These are phyloP conservation scores for Mycosphaerella arachidis DNA, from an alignment of 2,329 filamentous ascomycete species.

Conservation along the genomic window DNA sequence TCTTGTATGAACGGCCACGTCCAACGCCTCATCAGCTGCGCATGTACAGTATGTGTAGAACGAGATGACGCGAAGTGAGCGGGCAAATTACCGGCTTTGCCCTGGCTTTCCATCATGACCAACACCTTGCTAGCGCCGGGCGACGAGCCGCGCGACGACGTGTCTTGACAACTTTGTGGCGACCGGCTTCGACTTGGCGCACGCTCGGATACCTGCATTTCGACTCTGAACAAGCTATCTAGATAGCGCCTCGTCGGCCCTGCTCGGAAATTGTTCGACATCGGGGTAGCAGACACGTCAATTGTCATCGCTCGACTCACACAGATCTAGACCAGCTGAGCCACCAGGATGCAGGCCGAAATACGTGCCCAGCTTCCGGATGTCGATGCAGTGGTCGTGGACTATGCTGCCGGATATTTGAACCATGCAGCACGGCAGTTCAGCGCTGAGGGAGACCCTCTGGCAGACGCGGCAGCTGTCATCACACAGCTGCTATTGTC, in stretches of 20 bases:
- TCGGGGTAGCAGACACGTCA: slow-evolving; percentile 10
- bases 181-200: not conserved
- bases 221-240: not conserved
- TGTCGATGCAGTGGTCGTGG: slow-evolving; percentile 36
- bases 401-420: slow-evolving; percentile 70
- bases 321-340: not conserved
- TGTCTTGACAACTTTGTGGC: not conserved
- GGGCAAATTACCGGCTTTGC: not conserved
- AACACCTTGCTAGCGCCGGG: not conserved
- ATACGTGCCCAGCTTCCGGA: slow-evolving; percentile 34
- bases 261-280: slow-evolving; percentile 3
- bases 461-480: slow-evolving; percentile 76
- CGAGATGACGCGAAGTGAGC: not conserved
- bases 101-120: not conserved
- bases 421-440: slow-evolving; percentile 86
- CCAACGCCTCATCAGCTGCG: not conserved
- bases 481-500: slow-evolving; percentile 88
- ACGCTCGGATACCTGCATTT: not conserved
- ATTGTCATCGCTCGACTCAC: slow-evolving; percentile 4
- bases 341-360: slow-evolving; percentile 34
- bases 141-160: not conserved
- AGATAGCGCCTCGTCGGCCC: slow-evolving; percentile 3
- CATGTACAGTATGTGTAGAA: not conserved
- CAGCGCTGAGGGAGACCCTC: slow-evolving; percentile 70
- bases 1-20: not conserved